Base-by-base conservation (phyloP, 108 stramenopile genomes). In the Nitzschia sp. region DNA sequence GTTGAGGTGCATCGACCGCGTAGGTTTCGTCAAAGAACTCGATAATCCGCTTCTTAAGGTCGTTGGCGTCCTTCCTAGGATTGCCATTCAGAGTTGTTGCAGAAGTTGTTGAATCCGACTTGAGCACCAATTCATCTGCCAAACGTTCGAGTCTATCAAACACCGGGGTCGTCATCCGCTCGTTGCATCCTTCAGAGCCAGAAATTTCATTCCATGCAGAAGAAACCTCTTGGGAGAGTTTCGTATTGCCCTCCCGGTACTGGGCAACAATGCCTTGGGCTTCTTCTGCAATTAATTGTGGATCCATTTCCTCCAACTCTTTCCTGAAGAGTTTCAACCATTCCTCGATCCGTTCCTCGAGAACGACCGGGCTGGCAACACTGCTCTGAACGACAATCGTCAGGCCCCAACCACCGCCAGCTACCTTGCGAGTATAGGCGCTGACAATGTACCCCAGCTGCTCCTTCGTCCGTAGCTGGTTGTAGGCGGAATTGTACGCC, bases 391-490 rank as follows among this genome's bases (percentile, higher is more conserved):
- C 88, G 45, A 90, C 56, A 27, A 91, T 76, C 21, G 78, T 66
- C 23, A 95, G 64, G 17, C 80, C 87, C 81, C 88, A 89, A 24
- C 85, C 77, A 24, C 85, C 81, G 9, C 94, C 91, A 25, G 86
- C 77, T 23, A 77, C 82, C 64, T 92, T 92, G 27, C 88, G 90
- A 21, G 80, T 57, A 47, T 73, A 88, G 9, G 90, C 85, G 59
- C 83, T 83, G 3, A 95, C 94, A 66, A 90, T 90, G 74, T 95
- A 95, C 0, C 94, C 94, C 25, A 95, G 71, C 67, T 95, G 94
- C 64, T 95, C 91, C 62, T 88, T 89, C 3, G 94, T 95, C 17
- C 94, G 73, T 29, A 95, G 70, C 60, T 87, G 84, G 66, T 85
- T 90, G 78, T 87, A 95, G 30, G 94, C 94, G 49, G 87, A 89